Evolutionary conservation across 345 rosid genomes (phyloP).

Genomic region (Acer saccharum): DNA sequence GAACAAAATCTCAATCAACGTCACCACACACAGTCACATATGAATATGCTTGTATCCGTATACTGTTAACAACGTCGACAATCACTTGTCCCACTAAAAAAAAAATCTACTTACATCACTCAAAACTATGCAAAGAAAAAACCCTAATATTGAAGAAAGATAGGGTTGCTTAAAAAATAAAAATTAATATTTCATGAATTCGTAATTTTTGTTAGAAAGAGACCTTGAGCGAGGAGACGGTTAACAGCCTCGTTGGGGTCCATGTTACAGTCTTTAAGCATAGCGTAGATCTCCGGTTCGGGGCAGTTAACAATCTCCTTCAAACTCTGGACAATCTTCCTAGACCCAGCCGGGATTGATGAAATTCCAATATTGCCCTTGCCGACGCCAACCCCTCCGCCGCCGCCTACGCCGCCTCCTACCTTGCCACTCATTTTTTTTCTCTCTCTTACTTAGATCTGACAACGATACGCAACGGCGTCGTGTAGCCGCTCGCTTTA

Average conservation of each 20-base stretch:
- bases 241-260: slow-evolving; percentile 98
- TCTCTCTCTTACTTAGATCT: slow-evolving; percentile 34
- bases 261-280: slow-evolving; percentile 96
- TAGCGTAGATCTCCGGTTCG: slow-evolving; percentile 92
- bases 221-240: slow-evolving; percentile 96
- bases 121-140: neutral
- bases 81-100: neutral
- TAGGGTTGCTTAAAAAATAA: neutral
- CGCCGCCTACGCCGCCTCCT: slow-evolving; percentile 68
- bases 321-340: slow-evolving; percentile 89
- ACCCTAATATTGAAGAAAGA: slow-evolving; percentile 13
- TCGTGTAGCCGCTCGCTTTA: slow-evolving; percentile 8
- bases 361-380: slow-evolving; percentile 63
- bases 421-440: slow-evolving; percentile 54
- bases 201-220: neutral
- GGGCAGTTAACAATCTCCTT: slow-evolving; percentile 96
- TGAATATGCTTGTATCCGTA: neutral
- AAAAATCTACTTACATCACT: neutral
- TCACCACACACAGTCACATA: neutral
- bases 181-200: neutral
- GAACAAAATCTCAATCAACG: neutral
- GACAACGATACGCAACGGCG: neutral
- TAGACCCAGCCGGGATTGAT: slow-evolving; percentile 69
- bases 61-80: neutral
- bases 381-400: slow-evolving; percentile 43